Evolutionary conservation across 1,284 basidiomycete species (phyloP), one percentile per base, ranked within the genome.

Genomic region (Trichosporon sp.): DNA sequence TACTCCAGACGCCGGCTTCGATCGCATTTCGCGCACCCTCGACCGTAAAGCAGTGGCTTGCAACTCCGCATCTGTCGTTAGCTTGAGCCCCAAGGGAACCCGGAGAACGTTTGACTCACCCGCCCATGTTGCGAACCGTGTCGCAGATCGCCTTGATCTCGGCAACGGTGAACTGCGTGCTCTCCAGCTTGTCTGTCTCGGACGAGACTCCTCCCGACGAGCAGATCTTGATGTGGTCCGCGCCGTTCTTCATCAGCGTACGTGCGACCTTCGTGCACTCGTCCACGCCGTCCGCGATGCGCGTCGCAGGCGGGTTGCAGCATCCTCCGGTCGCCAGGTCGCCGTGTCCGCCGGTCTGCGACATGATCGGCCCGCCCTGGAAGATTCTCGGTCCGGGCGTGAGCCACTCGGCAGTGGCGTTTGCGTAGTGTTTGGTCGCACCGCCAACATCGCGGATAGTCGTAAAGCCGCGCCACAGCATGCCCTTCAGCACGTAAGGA

Each of bases 391-490:
- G 83, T 0, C 83, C 83, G 0, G 70, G 61, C 31, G 83, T 75
- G 0, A 84, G 75, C 13, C 83, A 82, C 66, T 84, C 83, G 11
- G 77, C 73, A 23, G 83, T 76, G 0, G 83, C 82, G 32, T 75
- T 70, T 10, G 82, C 82, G 10, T 82, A 73, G 7, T 78, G 71
- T 66, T 82, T 83, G 60, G 77, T 81, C 0, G 83, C 84, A 14
- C 84, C 84, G 65, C 83, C 83, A 10, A 79, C 80, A 66, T 85
- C 84, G n/a, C 84, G 78, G 16, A 84, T 82, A 3, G 83, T 83
- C 0, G 83, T 85, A 69, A 84, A 85, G 0, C 84, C 84, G 25
- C 83, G 73, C 13, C 75, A 61, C 2, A 84, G 78, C 83, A 84
- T 84, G 63, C 81, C 65, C 37, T 63, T 63, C 19, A 84, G 68